Base-by-base conservation (phyloP, 345 rosid genomes). In the Hypericum perforatum region DNA sequence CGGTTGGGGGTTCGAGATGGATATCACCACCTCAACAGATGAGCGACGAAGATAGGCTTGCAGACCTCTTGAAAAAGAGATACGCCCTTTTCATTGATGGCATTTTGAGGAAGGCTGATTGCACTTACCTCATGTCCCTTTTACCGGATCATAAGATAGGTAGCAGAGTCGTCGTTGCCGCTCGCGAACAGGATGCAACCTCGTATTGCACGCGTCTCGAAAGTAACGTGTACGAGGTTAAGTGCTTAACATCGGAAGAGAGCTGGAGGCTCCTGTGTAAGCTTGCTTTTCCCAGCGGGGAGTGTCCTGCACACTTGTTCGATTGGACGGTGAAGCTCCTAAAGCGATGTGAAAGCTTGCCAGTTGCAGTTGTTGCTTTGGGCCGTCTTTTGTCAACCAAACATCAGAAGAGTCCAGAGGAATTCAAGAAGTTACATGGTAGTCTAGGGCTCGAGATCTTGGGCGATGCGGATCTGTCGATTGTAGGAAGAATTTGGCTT, bases 261-360 rank as follows among this genome's bases (percentile, higher is more conserved):
- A 49, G 62, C 9, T 11, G 46, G 40, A 14, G 5, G 7, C 54
- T 57, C 5, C 57, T 67, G 40, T 60, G 54, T 11, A 41, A 3
- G 36, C 45, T 37, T 14, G 63, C 66, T 7, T 57, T 68, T 40
- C 53, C 9, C 11, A 5, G 11, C 13, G 52, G 59, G 5, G 40
- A 10, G 9, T 62, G 59, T 49, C 72, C 61, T 3, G 8, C 0
- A 0, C 49, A 48, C 9, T 48, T 68, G 43, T 8, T 11, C 32
- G 64, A 10, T 6, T 37, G 16, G 52, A 49, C 72, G 1, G 0
- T 11, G 11, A 53, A 43, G 0, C 37, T 68, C 8, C 22, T 68
- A 49, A 41, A 45, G 49, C 52, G 57, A 43, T 67, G 72, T 8
- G 72, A 57, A 32, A 60, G 72, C 0, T 15, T 62, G 6, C 72